Percentiles rank a stretch among this genome's conserved stretches.
Conservation (phyloP, 495 filamentous ascomycete species). For the Aspergillus baeticus region DNA sequence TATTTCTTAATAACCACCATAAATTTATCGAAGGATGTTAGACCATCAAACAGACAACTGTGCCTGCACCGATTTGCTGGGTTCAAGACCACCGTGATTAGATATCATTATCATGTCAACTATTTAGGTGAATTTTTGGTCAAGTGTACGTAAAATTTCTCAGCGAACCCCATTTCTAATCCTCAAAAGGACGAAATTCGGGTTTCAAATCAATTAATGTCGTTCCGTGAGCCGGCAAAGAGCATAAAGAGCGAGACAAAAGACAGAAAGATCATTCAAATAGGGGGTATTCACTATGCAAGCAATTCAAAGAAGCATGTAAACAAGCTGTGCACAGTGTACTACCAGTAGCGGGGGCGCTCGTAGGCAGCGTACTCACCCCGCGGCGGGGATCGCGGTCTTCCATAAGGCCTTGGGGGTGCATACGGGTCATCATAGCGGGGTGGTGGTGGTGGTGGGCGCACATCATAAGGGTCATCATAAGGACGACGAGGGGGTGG, state of each 20-base stretch:
- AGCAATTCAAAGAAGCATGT: constrained; percentile 2
- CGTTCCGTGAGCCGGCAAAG: constrained; percentile 7
- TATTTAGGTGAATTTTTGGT: constrained; percentile 1
- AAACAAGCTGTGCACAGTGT: constrained; percentile 12
- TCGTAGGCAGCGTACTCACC: constrained; percentile 45
- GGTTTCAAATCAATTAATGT: neutral
- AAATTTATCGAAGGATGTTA: neutral
- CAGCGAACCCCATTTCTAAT: constrained; percentile 6
- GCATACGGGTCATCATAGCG: constrained; percentile 50
- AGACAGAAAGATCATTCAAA: constrained; percentile 6
- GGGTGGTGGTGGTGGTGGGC: constrained; percentile 42
- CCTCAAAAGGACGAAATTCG: constrained; percentile 6
- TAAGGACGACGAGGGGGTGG: constrained; percentile 56
- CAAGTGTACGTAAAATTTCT: constrained; percentile 3
- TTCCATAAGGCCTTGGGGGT: constrained; percentile 41
- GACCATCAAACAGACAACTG: constrained; percentile 12
- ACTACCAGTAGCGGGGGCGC: constrained; percentile 48
- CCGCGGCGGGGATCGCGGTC: constrained; percentile 43
- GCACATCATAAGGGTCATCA: constrained; percentile 51
- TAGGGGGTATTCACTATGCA: constrained; percentile 29
- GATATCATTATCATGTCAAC: constrained; percentile 13
- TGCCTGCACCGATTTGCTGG: neutral
- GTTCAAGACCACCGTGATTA: constrained; percentile 8
- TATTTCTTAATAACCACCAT: neutral
- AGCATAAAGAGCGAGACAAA: constrained; percentile 5